phyloP scores from a whole-genome alignment of 148 eudicot genomes.

The Rhododendron griersonianum region DNA sequence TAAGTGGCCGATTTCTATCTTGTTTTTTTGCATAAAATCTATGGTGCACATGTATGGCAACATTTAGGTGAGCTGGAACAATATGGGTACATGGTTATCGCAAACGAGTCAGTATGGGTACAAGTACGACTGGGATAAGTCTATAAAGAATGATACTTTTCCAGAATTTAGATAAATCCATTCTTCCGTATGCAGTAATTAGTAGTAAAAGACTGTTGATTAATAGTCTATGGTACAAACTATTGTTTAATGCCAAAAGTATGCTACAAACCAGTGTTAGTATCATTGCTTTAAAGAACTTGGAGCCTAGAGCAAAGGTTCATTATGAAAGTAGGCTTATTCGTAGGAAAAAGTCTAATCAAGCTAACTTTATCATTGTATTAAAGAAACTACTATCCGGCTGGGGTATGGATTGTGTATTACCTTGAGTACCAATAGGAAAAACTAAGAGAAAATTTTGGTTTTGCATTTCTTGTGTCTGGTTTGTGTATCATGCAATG shows the following conservation, averaged over 20 bases:
- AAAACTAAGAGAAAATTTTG: neutral
- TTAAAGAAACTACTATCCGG: neutral
- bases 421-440: neutral
- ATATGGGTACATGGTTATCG: neutral
- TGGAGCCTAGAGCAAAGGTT: neutral
- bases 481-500: neutral
- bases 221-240: neutral
- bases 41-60: neutral
- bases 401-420: neutral
- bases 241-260: neutral
- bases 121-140: neutral
- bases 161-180: neutral
- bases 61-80: neutral
- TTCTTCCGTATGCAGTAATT: neutral
- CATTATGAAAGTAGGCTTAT: neutral
- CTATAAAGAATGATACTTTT: neutral
- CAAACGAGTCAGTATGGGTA: neutral
- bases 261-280: neutral
- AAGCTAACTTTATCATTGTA: neutral
- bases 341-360: neutral
- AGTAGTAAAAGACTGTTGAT: neutral
- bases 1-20: slow-evolving; percentile 7
- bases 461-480: neutral
- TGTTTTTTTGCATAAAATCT: neutral
- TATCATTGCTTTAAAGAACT: neutral